Evolutionary conservation across 2,329 filamentous ascomycete species (phyloP).

Genomic region (Phaeosphaeriaceae sp.): DNA sequence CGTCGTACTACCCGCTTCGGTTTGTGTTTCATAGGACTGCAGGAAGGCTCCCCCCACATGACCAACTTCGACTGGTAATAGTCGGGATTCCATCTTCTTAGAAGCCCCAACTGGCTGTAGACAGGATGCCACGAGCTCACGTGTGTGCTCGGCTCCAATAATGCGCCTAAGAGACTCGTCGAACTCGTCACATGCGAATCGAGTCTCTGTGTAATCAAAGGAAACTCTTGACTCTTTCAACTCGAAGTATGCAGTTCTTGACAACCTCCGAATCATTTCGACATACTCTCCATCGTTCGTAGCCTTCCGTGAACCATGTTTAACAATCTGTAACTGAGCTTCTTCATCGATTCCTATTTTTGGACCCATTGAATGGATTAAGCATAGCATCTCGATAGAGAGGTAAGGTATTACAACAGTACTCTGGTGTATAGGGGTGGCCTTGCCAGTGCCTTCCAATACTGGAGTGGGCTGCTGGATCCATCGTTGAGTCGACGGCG

Average conservation of each 20-base stretch:
- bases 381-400: background rate
- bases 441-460: background rate
- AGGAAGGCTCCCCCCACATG: no score
- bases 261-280: background rate
- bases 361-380: background rate
- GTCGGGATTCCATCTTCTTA: no score
- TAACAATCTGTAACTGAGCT: background rate
- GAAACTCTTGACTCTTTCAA: background rate
- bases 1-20: background rate
- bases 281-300: background rate
- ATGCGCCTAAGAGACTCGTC: background rate
- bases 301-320: background rate
- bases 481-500: background rate
- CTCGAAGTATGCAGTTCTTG: background rate
- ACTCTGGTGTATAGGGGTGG: background rate
- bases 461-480: background rate
- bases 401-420: background rate
- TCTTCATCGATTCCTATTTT: background rate
- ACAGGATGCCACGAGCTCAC: background rate
- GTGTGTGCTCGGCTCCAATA: background rate
- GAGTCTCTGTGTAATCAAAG: background rate
- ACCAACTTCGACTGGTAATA: no score
- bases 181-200: background rate
- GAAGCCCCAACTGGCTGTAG: background rate
- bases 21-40: no score